Percentiles rank a stretch among this genome's conserved stretches.
Evolutionary conservation across 768 basidiomycete genomes (phyloP).

Genomic region (Sarcodon sp.): DNA sequence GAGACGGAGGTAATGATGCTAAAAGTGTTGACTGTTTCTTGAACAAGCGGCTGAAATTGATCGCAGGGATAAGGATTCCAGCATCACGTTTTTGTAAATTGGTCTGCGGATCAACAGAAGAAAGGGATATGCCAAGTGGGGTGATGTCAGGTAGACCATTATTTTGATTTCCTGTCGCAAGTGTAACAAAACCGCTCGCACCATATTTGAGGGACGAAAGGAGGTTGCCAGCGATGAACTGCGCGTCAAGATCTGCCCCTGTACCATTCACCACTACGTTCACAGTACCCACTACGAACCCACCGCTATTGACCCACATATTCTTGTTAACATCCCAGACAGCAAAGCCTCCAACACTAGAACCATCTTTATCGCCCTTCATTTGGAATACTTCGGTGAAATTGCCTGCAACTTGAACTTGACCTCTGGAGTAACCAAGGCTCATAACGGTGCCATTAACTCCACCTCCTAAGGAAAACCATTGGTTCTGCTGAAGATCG

Average conservation of each 20-base stretch:
- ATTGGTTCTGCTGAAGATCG: conserved; percentile 47
- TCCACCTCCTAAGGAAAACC: conserved; percentile 61
- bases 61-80: conserved; percentile 32
- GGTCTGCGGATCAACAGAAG: conserved; percentile 18
- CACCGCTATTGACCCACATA: conserved; percentile 64
- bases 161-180: conserved; percentile 45
- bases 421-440: conserved; percentile 34
- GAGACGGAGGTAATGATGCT: conserved; percentile 36
- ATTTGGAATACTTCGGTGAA: conserved; percentile 41
- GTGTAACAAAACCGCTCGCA: conserved; percentile 67
- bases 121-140: conserved; percentile 49
- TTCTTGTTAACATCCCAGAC: conserved; percentile 50
- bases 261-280: conserved; percentile 60
- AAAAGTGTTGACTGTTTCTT: conserved; percentile 33
- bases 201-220: conserved; percentile 45
- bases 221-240: conserved; percentile 64
- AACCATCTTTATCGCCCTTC: conserved; percentile 16
- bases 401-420: conserved; percentile 60
- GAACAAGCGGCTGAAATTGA: conserved; percentile 30
- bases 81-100: conserved; percentile 19
- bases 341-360: conserved; percentile 50
- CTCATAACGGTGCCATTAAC: conserved; percentile 64
- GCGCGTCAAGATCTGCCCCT: conserved; percentile 26
- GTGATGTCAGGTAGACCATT: conserved; percentile 40
- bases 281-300: conserved; percentile 62